Evolutionary conservation across 2,329 filamentous ascomycete genomes (phyloP).

Genomic region (Fusarium domesticum): DNA sequence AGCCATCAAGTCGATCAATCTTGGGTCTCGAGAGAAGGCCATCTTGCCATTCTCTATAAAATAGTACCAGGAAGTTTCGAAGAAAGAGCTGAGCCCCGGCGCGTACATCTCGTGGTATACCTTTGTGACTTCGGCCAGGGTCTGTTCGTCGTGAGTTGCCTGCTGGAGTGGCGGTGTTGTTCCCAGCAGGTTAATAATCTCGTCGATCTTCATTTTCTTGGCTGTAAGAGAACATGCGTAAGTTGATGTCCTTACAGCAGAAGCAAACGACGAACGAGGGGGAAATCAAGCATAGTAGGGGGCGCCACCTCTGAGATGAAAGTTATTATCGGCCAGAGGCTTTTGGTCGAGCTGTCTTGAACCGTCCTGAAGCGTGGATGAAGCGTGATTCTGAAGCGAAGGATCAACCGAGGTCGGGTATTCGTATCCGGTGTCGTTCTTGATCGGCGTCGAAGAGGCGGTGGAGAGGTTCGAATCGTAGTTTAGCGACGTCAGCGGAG

Average conservation of each 20-base stretch:
- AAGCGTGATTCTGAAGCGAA: constrained; percentile 50
- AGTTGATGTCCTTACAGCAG: constrained; percentile 33
- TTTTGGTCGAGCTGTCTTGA: constrained; percentile 31
- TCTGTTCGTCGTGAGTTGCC: constrained; percentile 50
- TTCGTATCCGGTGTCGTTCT: constrained; percentile 47
- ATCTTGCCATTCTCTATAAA: constrained; percentile 44
- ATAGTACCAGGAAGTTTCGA: constrained; percentile 83
- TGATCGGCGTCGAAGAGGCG: constrained; percentile 33
- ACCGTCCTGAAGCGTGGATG: constrained; percentile 20
- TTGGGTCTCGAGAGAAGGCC: constrained; percentile 50
- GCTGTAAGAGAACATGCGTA: constrained; percentile 31
- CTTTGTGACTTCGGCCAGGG: constrained; percentile 64
- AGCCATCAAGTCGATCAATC: constrained; percentile 64
- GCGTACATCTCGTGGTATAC: constrained; percentile 76
- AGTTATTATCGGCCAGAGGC: constrained; percentile 28
- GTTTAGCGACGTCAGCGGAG: constrained; percentile 29
- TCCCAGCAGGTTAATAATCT: constrained; percentile 64
- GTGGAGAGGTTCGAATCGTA: constrained; percentile 35
- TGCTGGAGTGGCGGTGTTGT: constrained; percentile 55
- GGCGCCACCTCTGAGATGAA: constrained; percentile 51
- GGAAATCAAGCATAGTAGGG: constrained; percentile 37
- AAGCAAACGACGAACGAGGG: constrained; percentile 28
- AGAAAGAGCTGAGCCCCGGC: constrained; percentile 67
- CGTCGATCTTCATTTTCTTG: constrained; percentile 65
- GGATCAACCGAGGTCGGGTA: constrained; percentile 64